Evolutionary conservation across 2,329 filamentous ascomycete species (phyloP).

Genomic region (Paecilomyces dactylethromorphus): DNA sequence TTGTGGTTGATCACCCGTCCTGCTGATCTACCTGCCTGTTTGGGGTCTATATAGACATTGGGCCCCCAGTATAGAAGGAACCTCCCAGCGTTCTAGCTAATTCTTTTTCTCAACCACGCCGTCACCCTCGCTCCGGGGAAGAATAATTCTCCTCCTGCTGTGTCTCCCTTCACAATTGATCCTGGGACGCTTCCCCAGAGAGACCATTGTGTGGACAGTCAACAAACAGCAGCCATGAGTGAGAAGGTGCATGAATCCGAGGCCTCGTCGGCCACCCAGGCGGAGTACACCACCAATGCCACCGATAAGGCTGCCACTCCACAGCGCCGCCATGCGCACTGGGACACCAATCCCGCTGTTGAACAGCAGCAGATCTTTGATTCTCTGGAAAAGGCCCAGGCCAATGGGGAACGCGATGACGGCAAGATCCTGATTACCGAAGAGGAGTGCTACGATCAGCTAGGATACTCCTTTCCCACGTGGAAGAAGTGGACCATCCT

Average conservation of each 20-base stretch:
- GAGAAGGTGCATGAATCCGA: constrained; percentile 25
- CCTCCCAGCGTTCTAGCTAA: background rate
- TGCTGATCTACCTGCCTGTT: background rate
- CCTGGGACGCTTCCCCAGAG: background rate
- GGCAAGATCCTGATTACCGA: constrained; percentile 38
- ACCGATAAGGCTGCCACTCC: constrained; percentile 7
- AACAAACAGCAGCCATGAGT: background rate
- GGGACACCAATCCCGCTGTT: constrained; percentile 4
- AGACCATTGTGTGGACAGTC: background rate
- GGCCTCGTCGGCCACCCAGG: constrained; percentile 25
- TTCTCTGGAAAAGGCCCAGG: constrained; percentile 7
- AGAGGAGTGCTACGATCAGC: constrained; percentile 58
- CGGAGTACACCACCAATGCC: constrained; percentile 16
- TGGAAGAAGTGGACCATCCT: constrained; percentile 68
- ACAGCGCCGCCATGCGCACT: constrained; percentile 11
- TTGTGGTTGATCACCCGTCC: background rate
- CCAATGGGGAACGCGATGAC: constrained; percentile 12
- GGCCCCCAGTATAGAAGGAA: background rate
- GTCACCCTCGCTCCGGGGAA: too few relatives aligned
- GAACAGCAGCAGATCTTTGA: background rate
- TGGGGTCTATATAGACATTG: background rate
- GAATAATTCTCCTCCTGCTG: background rate
- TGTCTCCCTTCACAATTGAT: background rate
- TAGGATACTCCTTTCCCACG: constrained; percentile 56
- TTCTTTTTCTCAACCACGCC: background rate